Evolutionary conservation across 2,329 filamentous ascomycete species (phyloP).

Genomic region (Ascochyta rabiei): DNA sequence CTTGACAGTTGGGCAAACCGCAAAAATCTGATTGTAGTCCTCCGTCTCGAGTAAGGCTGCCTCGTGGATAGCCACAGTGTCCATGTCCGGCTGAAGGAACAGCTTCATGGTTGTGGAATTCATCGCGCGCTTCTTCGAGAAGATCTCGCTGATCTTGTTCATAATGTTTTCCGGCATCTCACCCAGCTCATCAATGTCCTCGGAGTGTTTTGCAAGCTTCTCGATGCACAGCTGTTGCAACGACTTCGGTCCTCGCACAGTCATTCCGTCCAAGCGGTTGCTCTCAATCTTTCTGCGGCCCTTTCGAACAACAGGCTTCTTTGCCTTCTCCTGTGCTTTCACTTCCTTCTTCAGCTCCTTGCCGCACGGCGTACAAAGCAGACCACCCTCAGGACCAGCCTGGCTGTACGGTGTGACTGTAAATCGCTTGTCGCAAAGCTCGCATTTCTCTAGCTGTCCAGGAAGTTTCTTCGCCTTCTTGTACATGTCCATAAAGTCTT

Average conservation of each 20-base stretch:
- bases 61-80: conserved; percentile 65
- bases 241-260: conserved; percentile 69
- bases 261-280: conserved; percentile 78
- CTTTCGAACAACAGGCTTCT: conserved; percentile 63
- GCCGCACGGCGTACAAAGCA: conserved; percentile 84
- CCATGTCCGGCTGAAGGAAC: conserved; percentile 59
- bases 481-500: conserved; percentile 60
- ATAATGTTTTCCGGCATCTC: conserved; percentile 64
- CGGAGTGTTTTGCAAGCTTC: conserved; percentile 67
- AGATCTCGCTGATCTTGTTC: conserved; percentile 65
- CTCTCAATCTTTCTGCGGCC: conserved; percentile 80
- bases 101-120: conserved; percentile 58
- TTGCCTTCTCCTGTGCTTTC: conserved; percentile 64
- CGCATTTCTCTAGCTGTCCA: conserved; percentile 88
- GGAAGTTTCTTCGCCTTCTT: conserved; percentile 67
- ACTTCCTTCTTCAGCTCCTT: conserved; percentile 73
- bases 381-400: conserved; percentile 77
- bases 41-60: conserved; percentile 70
- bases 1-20: conserved; percentile 71
- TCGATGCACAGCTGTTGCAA: conserved; percentile 69
- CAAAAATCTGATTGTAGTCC: conserved; percentile 82
- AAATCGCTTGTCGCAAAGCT: conserved; percentile 83
- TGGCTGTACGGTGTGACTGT: conserved; percentile 91
- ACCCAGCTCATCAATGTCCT: conserved; percentile 69
- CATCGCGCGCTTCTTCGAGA: conserved; percentile 67